These are phyloP conservation scores for Parascedosporium putredinis DNA, from an alignment of 2,329 filamentous ascomycete genomes.

Conservation along the genomic window DNA sequence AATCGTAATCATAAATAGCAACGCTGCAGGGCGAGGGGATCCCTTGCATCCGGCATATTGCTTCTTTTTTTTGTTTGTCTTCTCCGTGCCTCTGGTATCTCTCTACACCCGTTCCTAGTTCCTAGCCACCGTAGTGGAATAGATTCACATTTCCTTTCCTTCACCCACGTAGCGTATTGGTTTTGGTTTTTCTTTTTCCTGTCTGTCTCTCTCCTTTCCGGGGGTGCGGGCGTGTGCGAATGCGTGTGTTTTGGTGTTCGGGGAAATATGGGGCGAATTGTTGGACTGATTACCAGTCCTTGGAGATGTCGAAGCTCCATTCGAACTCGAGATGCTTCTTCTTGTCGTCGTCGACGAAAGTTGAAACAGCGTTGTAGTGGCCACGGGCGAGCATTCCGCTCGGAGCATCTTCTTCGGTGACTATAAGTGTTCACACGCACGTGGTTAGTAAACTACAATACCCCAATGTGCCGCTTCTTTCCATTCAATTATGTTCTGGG, in stretches of 20 bases:
- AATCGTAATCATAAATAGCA: constrained; percentile 8
- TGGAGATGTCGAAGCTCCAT: constrained; percentile 93
- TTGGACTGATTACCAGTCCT: constrained; percentile 64
- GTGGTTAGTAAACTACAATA: not conserved
- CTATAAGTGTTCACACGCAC: constrained; percentile 32
- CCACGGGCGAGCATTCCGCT: constrained; percentile 83
- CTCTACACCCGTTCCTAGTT: no score
- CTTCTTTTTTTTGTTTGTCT: not conserved
- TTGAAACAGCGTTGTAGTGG: constrained; percentile 80
- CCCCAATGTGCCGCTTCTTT: not conserved
- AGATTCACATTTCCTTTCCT: no score
- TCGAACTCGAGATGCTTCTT: constrained; percentile 84
- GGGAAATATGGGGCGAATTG: not conserved
- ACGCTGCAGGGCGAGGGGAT: not conserved
- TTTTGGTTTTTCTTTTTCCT: no score
- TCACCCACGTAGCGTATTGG: no score
- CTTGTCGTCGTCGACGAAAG: constrained; percentile 92
- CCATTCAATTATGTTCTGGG: no score
- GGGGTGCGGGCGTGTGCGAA: no score
- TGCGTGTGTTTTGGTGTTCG: no score
- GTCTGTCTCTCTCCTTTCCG: no score
- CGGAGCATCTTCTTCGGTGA: constrained; percentile 85
- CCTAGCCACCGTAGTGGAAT: no score
- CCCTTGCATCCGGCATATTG: not conserved
- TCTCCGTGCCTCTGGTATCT: constrained; percentile 7